Conservation (phyloP, 352 stramenopile species). For the Pythium coloratum region DNA sequence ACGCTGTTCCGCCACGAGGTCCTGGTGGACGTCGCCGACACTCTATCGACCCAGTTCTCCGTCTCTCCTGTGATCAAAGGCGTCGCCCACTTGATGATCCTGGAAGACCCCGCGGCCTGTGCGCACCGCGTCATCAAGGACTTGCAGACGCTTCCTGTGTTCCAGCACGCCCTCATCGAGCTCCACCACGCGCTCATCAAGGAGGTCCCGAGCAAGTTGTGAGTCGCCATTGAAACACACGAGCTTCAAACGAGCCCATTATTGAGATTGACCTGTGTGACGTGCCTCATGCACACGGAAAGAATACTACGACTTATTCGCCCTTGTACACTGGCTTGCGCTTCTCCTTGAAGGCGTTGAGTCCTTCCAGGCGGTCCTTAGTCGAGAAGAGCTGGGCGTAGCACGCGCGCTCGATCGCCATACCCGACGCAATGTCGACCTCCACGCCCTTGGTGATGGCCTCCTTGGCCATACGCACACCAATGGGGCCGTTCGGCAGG, state of each 20-base stretch:
- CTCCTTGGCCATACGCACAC: conserved; percentile 90
- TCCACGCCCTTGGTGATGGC: conserved; percentile 87
- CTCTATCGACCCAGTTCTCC: background rate
- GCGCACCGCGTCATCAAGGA: conserved; percentile 12
- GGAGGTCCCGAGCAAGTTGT: background rate
- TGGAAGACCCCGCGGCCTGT: conserved; percentile 22
- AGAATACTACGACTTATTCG: conserved; percentile 46
- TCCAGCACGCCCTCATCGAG: background rate
- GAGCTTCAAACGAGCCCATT: too few relatives aligned
- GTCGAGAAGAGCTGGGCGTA: conserved; percentile 92
- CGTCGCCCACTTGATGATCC: conserved; percentile 16
- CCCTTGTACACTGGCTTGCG: conserved; percentile 90
- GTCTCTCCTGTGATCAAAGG: conserved; percentile 9
- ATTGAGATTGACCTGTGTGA: background rate
- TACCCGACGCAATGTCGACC: conserved; percentile 78
- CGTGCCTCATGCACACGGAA: background rate
- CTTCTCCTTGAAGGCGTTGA: conserved; percentile 92
- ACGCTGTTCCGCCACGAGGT: conserved; percentile 10
- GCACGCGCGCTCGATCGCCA: conserved; percentile 91
- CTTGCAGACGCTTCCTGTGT: conserved; percentile 8
- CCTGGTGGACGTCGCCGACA: background rate
- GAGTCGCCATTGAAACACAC: background rate
- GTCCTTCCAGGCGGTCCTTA: conserved; percentile 91
- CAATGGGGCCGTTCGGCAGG: conserved; percentile 89
- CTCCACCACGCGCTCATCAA: background rate